phyloP scores from a whole-genome alignment of 2,329 filamentous ascomycete genomes.

The Fusarium udum region DNA sequence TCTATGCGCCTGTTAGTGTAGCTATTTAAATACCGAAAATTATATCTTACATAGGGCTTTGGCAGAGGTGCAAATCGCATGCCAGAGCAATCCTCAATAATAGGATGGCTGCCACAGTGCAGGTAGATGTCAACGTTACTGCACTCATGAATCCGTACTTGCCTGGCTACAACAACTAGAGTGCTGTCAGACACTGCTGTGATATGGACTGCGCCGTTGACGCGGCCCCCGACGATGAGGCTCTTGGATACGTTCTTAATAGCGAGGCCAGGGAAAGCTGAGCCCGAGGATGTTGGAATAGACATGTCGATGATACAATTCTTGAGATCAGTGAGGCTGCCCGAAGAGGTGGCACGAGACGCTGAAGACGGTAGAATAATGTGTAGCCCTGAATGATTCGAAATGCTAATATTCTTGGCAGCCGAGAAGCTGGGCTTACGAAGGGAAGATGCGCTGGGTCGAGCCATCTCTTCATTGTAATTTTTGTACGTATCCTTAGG shows the following conservation, averaged over 20 bases:
- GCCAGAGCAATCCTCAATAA: slow-evolving; percentile 87
- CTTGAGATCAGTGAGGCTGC: slow-evolving; percentile 74
- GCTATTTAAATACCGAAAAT: background rate
- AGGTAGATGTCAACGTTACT: slow-evolving; percentile 84
- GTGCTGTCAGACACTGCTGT: slow-evolving; percentile 77
- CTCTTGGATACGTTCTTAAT: slow-evolving; percentile 76
- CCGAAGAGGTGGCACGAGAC: slow-evolving; percentile 75
- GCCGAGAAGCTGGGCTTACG: slow-evolving; percentile 72
- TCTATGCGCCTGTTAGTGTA: slow-evolving; percentile 27
- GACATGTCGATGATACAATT: slow-evolving; percentile 85
- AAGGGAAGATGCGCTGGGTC: slow-evolving; percentile 51
- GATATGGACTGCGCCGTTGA: slow-evolving; percentile 84
- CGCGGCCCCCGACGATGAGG: slow-evolving; percentile 80
- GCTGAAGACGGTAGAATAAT: slow-evolving; percentile 80
- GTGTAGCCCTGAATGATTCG: slow-evolving; percentile 73
- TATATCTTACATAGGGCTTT: slow-evolving; percentile 68
- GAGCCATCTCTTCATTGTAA: slow-evolving; percentile 67
- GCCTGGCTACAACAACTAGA: slow-evolving; percentile 82
- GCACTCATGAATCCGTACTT: slow-evolving; percentile 93
- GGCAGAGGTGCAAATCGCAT: slow-evolving; percentile 85
- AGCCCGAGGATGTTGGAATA: slow-evolving; percentile 63
- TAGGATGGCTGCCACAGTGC: slow-evolving; percentile 82
- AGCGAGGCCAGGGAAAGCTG: slow-evolving; percentile 73
- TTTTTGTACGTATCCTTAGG: slow-evolving; percentile 53
- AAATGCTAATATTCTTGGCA: slow-evolving; percentile 69